Conservation (phyloP, 2,329 filamentous ascomycete species). For the Niveomyces coronatus region DNA sequence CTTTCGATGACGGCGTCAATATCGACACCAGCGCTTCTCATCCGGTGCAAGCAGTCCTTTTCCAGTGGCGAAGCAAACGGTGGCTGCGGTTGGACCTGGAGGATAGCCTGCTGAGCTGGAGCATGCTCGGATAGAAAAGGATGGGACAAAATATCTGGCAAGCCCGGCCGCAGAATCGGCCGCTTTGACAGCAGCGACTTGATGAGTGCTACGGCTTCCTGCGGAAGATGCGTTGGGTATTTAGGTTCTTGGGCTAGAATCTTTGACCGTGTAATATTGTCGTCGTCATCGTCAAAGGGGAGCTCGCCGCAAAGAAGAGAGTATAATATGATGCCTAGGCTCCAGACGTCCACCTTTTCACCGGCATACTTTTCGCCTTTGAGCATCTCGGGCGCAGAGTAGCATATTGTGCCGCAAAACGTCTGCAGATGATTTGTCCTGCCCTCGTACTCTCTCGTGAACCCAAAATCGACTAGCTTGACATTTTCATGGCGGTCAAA, state of each 20-base stretch:
- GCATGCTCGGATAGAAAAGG: conserved; percentile 83
- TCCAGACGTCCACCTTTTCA: conserved; percentile 97
- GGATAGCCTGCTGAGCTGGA: conserved; percentile 76
- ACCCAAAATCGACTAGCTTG: conserved; percentile 95
- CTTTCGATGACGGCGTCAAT: conserved; percentile 93
- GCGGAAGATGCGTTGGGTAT: conserved; percentile 70
- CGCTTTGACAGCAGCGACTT: conserved; percentile 80
- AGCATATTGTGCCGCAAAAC: conserved; percentile 95
- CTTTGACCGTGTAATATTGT: conserved; percentile 71
- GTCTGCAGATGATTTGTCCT: conserved; percentile 92
- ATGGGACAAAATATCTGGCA: conserved; percentile 79
- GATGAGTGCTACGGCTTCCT: conserved; percentile 68
- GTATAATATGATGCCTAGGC: conserved; percentile 74
- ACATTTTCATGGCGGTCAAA: conserved; percentile 96
- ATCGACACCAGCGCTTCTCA: conserved; percentile 88
- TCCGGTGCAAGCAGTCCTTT: conserved; percentile 82
- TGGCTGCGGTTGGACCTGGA: conserved; percentile 69
- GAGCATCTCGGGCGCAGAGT: conserved; percentile 96
- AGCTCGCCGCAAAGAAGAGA: conserved; percentile 75
- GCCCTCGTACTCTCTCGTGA: conserved; percentile 94
- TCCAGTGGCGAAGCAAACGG: conserved; percentile 81
- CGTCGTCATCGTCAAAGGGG: conserved; percentile 93
- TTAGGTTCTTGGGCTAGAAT: conserved; percentile 80
- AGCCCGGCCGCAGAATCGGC: conserved; percentile 67
- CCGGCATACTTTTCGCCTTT: conserved; percentile 97